Evolutionary conservation across 768 basidiomycete species (phyloP).

Genomic region (Podaxis sp.): DNA sequence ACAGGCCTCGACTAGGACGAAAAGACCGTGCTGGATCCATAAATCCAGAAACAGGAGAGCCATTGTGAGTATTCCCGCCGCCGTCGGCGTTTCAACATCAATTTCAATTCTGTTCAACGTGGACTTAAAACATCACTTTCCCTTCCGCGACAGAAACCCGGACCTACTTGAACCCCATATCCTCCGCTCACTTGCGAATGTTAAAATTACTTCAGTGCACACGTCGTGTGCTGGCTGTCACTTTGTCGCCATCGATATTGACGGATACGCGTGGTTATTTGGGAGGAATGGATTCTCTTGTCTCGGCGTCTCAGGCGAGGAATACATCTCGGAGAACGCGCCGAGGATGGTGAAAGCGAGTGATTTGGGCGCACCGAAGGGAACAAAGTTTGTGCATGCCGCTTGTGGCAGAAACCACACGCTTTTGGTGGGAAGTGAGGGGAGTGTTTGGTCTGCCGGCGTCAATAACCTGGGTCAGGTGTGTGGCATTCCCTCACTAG

Average conservation of each 20-base stretch:
- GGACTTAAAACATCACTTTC: conserved; percentile 7
- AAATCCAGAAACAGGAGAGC: conserved; percentile 41
- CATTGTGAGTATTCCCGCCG: conserved; percentile 30
- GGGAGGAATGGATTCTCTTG: conserved; percentile 77
- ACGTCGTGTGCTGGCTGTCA: conserved; percentile 78
- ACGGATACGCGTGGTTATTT: conserved; percentile 87
- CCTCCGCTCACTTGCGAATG: conserved; percentile 82
- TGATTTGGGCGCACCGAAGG: conserved; percentile 58
- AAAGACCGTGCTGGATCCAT: conserved; percentile 61
- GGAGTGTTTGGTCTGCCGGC: conserved; percentile 83
- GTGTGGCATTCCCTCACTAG: conserved; percentile 22
- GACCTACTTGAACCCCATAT: conserved; percentile 90
- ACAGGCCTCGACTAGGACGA: conserved; percentile 73
- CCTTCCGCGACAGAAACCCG: conserved; percentile 45
- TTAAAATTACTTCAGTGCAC: conserved; percentile 71
- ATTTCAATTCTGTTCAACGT: conserved; percentile 8
- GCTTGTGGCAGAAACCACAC: conserved; percentile 85
- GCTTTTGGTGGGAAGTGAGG: conserved; percentile 78
- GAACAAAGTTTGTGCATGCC: conserved; percentile 72
- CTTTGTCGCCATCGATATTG: conserved; percentile 68
- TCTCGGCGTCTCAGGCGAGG: conserved; percentile 59
- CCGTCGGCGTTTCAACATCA: conserved; percentile 16
- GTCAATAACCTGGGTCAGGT: conserved; percentile 84
- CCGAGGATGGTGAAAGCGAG: conserved; percentile 60
- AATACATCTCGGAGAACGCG: conserved; percentile 72